Conservation (phyloP, 2,329 filamentous ascomycete genomes). For the Ophiostoma sp. region DNA sequence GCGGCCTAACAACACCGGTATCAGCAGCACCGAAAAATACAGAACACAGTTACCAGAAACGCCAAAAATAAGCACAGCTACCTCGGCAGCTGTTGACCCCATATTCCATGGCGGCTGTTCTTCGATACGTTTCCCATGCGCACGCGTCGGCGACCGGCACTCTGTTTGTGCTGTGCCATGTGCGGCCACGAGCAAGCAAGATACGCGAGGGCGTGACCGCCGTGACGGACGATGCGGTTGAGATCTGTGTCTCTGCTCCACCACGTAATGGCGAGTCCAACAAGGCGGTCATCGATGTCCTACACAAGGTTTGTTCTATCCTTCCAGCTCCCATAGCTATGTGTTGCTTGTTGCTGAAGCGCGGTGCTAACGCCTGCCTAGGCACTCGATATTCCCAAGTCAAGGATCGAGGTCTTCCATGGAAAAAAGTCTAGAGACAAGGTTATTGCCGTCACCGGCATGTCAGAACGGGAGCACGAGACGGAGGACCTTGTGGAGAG, state of each 20-base stretch:
- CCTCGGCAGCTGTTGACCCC: neutral
- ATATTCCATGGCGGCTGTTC: slow-evolving; percentile 25
- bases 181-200: slow-evolving; percentile 61
- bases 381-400: slow-evolving; percentile 57
- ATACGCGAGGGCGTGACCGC: slow-evolving; percentile 55
- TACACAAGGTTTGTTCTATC: slow-evolving; percentile 49
- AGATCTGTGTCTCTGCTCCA: slow-evolving; percentile 61
- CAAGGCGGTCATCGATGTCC: slow-evolving; percentile 55
- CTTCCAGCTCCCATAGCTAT: too few relatives aligned
- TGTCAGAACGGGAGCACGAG: slow-evolving; percentile 19
- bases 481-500: slow-evolving; percentile 19
- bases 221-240: slow-evolving; percentile 52
- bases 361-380: slow-evolving; percentile 29
- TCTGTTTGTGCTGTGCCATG: slow-evolving; percentile 58
- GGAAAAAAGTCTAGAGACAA: slow-evolving; percentile 62
- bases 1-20: neutral
- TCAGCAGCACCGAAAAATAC: neutral
- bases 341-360: neutral
- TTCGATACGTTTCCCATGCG: slow-evolving; percentile 45
- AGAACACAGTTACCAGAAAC: neutral
- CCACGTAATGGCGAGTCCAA: slow-evolving; percentile 65
- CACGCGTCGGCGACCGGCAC: slow-evolving; percentile 42
- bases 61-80: neutral
- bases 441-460: slow-evolving; percentile 43
- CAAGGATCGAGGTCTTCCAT: slow-evolving; percentile 55